Evolutionary conservation across 1,284 basidiomycete genomes (phyloP), one percentile per base, ranked within the genome.

Genomic region (Xerocomus nothofagi): DNA sequence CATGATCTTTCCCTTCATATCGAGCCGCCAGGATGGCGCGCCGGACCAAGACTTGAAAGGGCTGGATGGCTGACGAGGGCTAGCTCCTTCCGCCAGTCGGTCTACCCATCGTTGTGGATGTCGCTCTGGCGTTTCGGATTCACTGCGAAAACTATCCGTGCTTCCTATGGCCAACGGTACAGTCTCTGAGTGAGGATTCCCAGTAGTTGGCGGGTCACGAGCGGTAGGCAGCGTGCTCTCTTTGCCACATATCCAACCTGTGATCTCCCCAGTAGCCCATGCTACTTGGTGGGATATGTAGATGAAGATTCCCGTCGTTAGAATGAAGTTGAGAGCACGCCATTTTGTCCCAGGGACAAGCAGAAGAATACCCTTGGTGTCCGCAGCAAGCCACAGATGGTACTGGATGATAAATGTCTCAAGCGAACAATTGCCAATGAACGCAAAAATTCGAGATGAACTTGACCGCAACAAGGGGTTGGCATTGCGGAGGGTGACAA

Each of bases 381-480:
- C 92, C 5, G 81, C 88, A 0, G 88, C 91, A 32, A 95, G 77
- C 88, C 91, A 94, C 44, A 92, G 75, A 68, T 95, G 92, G 70
- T 87, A 94, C 66, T 95, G 91, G 56, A 93, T 81, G 62, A 94
- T 88, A 66, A 92, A 93, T 0, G 89, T 87, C 69, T 93, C 91
- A 39, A 93, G 76, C 6, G 88, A 91, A 68, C 88, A 91, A 62
- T 77, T 81, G 36, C 92, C 92, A 49, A 94, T 78, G 67, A 89
- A 92, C 33, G 82, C 82, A 70, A 93, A 94, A 18, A 82, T 71
- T 26, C 73, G 74, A 10, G 84, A 89, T 20, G 81, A 82, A 24
- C 76, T 78, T 1, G 88, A 87, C 18, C 92, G 82, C 43, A 93
- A 71, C 37, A 81, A 69, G 3, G 78, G 73, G 33, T 73, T 91